These are phyloP conservation scores for Lipomyces orientalis DNA, from an alignment of 805 yeast species.

Conservation along the genomic window DNA sequence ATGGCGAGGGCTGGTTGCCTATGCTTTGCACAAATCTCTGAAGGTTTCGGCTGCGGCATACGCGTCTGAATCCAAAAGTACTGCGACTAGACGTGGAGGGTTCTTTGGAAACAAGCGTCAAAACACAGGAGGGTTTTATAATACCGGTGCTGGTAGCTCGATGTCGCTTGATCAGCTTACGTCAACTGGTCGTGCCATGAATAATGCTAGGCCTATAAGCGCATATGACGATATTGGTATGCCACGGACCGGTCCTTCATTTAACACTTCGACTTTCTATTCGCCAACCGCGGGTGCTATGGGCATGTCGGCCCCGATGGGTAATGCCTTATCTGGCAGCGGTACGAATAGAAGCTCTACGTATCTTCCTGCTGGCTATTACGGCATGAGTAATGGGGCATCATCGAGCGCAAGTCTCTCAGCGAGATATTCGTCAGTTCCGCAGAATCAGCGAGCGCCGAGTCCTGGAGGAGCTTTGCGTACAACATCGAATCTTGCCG, in stretches of 20 bases:
- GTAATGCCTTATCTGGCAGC: conserved; percentile 5
- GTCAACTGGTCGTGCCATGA: conserved; percentile 25
- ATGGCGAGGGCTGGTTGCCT: conserved; percentile 59
- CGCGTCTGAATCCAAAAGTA: conserved; percentile 33
- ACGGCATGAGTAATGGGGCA: conserved; percentile 21
- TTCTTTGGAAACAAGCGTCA: not conserved
- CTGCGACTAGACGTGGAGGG: conserved; percentile 6
- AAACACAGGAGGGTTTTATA: conserved; percentile 36
- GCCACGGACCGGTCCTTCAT: conserved; percentile 36
- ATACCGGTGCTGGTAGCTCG: conserved; percentile 25
- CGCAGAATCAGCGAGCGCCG: conserved; percentile 12
- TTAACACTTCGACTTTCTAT: conserved; percentile 56
- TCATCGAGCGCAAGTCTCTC: conserved; percentile 13
- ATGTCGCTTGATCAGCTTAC: conserved; percentile 34
- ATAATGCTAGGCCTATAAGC: conserved; percentile 28
- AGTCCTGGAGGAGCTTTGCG: conserved; percentile 19
- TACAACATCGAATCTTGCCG: conserved; percentile 9
- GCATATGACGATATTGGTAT: conserved; percentile 31
- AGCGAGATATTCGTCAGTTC: conserved; percentile 14
- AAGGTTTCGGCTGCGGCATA: conserved; percentile 48
- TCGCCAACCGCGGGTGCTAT: conserved; percentile 71
- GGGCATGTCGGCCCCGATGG: conserved; percentile 25
- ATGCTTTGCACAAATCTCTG: conserved; percentile 59
- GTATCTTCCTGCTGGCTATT: conserved; percentile 35
- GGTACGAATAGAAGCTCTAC: conserved; percentile 24